Evolutionary conservation across 192 early-diverging fungal genomes (phyloP).

Genomic region (Entomortierella chlamydospora): DNA sequence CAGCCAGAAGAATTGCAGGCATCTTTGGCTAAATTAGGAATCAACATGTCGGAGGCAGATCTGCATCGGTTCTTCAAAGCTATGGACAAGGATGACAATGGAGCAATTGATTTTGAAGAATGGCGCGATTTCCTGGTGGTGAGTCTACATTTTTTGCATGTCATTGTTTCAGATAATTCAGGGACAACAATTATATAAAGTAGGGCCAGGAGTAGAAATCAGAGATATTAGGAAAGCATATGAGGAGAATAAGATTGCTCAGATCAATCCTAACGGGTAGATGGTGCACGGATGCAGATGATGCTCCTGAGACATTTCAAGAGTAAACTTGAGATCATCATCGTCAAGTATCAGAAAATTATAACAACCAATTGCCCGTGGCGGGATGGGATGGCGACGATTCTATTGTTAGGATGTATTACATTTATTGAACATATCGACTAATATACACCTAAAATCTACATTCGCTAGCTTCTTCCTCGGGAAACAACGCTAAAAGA

Average conservation of each 20-base stretch:
- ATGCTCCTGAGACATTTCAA: neutral
- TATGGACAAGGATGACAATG: slow-evolving; percentile 74
- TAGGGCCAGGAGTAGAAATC: neutral
- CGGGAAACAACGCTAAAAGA: slow-evolving; percentile 69
- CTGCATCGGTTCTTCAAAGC: slow-evolving; percentile 67
- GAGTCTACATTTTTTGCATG: slow-evolving; percentile 11
- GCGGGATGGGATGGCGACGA: too few relatives aligned
- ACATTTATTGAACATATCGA: too few relatives aligned
- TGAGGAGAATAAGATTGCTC: too few relatives aligned
- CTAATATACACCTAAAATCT: too few relatives aligned
- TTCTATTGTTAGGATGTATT: too few relatives aligned
- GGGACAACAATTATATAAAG: neutral
- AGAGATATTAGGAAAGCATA: too few relatives aligned
- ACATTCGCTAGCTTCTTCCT: slow-evolving; percentile 73
- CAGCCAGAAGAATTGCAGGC: slow-evolving; percentile 65
- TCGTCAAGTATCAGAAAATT: too few relatives aligned
- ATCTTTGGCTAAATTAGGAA: slow-evolving; percentile 69
- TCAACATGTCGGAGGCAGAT: slow-evolving; percentile 69
- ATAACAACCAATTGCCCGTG: too few relatives aligned
- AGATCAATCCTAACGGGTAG: neutral
- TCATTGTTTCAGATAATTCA: neutral
- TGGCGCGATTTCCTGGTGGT: slow-evolving; percentile 75
- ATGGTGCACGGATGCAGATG: neutral
- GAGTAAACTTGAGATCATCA: too few relatives aligned
- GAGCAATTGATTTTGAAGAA: slow-evolving; percentile 73